Evolutionary conservation across 108 stramenopile genomes (phyloP).

Genomic region (Cyclotella baltica): DNA sequence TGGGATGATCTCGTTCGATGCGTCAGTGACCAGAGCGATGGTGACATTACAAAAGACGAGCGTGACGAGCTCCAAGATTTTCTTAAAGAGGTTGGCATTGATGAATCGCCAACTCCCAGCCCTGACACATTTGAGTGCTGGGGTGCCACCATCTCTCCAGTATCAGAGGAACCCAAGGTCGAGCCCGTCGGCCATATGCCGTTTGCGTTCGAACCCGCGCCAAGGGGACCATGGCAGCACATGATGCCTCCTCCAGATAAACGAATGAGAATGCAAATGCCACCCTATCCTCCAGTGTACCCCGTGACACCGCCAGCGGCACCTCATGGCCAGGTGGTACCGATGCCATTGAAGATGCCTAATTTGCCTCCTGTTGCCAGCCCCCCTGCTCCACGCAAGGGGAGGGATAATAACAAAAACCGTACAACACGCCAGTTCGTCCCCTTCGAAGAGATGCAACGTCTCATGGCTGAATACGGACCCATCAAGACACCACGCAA

Average conservation of each 20-base stretch:
- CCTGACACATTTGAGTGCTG: slow-evolving; percentile 19
- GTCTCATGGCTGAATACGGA: slow-evolving; percentile 17
- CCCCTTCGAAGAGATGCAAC: slow-evolving; percentile 29
- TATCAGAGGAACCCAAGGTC: slow-evolving; percentile 6
- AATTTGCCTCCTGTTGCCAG: not conserved
- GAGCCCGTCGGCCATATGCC: slow-evolving; percentile 1
- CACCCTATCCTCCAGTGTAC: not conserved
- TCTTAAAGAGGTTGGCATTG: slow-evolving; percentile 10
- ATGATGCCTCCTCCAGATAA: not conserved
- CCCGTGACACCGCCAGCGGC: slow-evolving; percentile 7
- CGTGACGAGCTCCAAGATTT: slow-evolving; percentile 23
- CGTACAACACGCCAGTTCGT: slow-evolving; percentile 21
- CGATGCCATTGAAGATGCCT: not conserved
- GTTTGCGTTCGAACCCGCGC: not conserved
- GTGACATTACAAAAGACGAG: slow-evolving; percentile 3
- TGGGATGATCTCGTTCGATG: slow-evolving; percentile 13
- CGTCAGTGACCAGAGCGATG: slow-evolving; percentile 11
- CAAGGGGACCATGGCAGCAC: not conserved
- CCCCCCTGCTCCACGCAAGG: slow-evolving; percentile 2
- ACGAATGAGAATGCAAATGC: not conserved
- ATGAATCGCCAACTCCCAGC: not conserved
- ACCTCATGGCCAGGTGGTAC: not conserved
- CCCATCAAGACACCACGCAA: slow-evolving; percentile 21
- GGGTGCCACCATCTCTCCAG: slow-evolving; percentile 21
- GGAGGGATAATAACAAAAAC: slow-evolving; percentile 9